These are phyloP conservation scores for Hortaea werneckii DNA, from an alignment of 2,329 filamentous ascomycete genomes.

Conservation along the genomic window DNA sequence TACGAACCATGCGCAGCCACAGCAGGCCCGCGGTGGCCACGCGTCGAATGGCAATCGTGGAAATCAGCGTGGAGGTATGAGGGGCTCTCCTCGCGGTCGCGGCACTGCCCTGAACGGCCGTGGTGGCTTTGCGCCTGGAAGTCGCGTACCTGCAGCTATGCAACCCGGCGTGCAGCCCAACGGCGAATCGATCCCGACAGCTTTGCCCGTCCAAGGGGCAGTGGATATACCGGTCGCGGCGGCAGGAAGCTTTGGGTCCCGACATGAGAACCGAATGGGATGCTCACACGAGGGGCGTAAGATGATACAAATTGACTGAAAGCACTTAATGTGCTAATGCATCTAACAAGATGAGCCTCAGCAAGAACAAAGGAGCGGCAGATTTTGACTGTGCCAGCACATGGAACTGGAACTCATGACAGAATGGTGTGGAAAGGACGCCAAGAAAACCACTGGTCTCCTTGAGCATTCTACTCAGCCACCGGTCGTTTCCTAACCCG, in stretches of 20 bases:
- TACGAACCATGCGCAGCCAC: constrained; percentile 3
- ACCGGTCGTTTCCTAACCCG: neutral
- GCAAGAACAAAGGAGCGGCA: too few species aligned
- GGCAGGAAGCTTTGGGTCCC: constrained; percentile 27
- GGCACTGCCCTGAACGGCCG: constrained; percentile 12
- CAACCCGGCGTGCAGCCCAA: constrained; percentile 7
- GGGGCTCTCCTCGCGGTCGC: constrained; percentile 15
- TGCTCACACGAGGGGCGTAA: neutral
- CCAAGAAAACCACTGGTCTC: neutral
- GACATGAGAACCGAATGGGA: constrained; percentile 11
- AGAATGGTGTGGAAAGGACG: neutral
- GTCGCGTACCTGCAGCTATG: constrained; percentile 1
- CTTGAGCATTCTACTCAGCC: neutral
- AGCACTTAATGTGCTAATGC: neutral
- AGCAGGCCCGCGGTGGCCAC: constrained; percentile 8
- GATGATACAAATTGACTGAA: neutral
- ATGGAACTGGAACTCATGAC: neutral
- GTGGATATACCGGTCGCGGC: constrained; percentile 17
- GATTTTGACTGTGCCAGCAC: neutral
- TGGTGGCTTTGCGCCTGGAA: constrained; percentile 9
- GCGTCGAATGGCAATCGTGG: constrained; percentile 12
- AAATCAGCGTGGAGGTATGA: constrained; percentile 15
- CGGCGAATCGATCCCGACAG: constrained; percentile 29
- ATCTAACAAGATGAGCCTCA: too few species aligned
- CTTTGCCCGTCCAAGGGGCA: constrained; percentile 24